Base-by-base conservation (phyloP, 441 rosid genomes). In the Erodium moschatum region DNA sequence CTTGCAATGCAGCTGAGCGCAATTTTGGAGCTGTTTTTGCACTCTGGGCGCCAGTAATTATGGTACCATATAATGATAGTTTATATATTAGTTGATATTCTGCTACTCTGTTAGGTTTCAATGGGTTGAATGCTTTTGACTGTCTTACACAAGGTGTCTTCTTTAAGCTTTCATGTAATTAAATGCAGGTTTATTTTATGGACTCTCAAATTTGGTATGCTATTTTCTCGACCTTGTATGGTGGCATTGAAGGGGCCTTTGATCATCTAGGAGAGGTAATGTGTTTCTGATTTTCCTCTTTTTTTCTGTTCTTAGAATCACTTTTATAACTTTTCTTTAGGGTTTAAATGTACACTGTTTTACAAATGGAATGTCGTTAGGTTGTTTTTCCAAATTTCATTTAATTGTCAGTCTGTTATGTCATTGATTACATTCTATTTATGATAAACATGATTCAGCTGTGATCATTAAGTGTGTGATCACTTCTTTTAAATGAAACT, bases 151-250 rank as follows among this genome's bases (percentile, higher is more conserved):
- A 16, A 29, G 64, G 5, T 9, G 60, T 69, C 54, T 35, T 6
- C 8, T 35, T 5, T 70, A 61, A 63, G 31, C 31, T n/a, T 72
- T 68, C 24, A 64, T 61, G 67, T n/a, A n/a, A n/a, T 76, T 69
- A 60, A 38, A 65, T 80, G 83, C 83, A 95, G 97, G 86, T 95
- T 56, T 94, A 94, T 76, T 94, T 94, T 69, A 87, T 94, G 97
- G 99, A 95, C 82, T 85, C 96, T 63, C 98, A 95, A 84, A 89
- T 95, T 74, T 95, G 97, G 99, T 95, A 92, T 84, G 75, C 98
- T 65, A 80, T 89, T 72, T 87, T 76, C 81, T 95, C 98, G 60
- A 95, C 99, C 46, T 70, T 90, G 75, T 89, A 79, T 78, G 99
- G 99, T 83, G 99, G 99, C 72, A 77, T 88, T 80, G 71, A 77